phyloP scores from a whole-genome alignment of 495 filamentous ascomycete genomes.

The Trichoderma erinaceum region DNA sequence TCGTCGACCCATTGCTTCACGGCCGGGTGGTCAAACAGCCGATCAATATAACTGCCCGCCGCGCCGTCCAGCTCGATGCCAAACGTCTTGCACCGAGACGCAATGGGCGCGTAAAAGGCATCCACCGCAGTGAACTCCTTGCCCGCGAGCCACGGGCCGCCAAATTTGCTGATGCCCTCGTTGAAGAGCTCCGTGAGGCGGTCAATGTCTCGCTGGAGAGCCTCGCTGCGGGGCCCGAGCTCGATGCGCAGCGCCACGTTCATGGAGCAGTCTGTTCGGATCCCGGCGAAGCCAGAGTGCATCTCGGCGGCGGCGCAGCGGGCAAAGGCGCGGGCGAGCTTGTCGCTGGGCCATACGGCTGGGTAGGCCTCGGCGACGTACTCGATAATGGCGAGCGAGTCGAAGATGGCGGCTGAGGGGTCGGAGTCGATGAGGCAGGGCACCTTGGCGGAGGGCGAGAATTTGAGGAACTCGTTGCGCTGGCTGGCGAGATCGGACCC shows the following conservation, averaged over 20 bases:
- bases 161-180: conserved; percentile 31
- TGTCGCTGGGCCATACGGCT: conserved; percentile 40
- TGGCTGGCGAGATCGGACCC: conserved; percentile 18
- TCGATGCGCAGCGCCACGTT: conserved; percentile 40
- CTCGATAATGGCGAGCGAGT: conserved; percentile 51
- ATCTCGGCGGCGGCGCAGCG: conserved; percentile 47
- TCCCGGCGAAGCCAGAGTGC: conserved; percentile 45
- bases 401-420: conserved; percentile 28
- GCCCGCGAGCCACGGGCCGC: conserved; percentile 37
- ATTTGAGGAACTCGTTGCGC: conserved; percentile 23
- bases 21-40: conserved; percentile 21
- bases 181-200: conserved; percentile 34
- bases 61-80: conserved; percentile 17
- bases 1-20: conserved; percentile 26
- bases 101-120: conserved; percentile 39
- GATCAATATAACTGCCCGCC: conserved; percentile 22
- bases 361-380: conserved; percentile 50
- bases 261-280: conserved; percentile 39
- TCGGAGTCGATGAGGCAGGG: conserved; percentile 27
- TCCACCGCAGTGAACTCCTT: conserved; percentile 34
- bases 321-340: conserved; percentile 42
- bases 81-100: conserved; percentile 28
- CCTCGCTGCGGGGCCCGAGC: conserved; percentile 24
- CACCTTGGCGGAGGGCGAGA: conserved; percentile 30
- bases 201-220: conserved; percentile 27